These are phyloP conservation scores for Pichia ethanolica DNA, from an alignment of 805 yeast genomes.

Conservation along the genomic window DNA sequence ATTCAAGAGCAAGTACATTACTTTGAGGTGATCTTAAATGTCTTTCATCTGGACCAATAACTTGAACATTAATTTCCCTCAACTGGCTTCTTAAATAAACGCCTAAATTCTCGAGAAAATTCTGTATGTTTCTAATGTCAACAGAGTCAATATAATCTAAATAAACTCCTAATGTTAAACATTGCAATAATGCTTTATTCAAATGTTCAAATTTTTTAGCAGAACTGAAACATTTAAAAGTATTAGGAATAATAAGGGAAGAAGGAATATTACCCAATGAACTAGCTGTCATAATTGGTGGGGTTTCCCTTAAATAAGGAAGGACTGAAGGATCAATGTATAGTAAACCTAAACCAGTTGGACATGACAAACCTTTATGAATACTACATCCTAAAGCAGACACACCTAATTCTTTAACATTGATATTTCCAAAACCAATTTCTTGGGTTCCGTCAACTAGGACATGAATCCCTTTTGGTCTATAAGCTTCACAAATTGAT, in stretches of 20 bases:
- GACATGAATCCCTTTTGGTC: conserved; percentile 8
- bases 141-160: background rate
- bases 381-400: conserved; percentile 3
- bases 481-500: background rate
- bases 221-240: background rate
- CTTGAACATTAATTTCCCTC: background rate
- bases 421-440: conserved; percentile 5
- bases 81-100: background rate
- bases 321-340: background rate
- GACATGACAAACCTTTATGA: conserved; percentile 4
- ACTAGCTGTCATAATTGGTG: background rate
- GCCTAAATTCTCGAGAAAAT: background rate
- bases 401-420: conserved; percentile 3
- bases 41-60: background rate
- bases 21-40: conserved; percentile 1
- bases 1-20: background rate
- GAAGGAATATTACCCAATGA: background rate
- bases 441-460: conserved; percentile 11
- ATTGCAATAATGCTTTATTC: conserved; percentile 2
- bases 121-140: background rate
- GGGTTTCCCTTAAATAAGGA: background rate
- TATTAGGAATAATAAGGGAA: background rate
- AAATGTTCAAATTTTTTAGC: conserved; percentile 2
- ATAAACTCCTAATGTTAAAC: background rate
- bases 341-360: conserved; percentile 1